phyloP scores from a whole-genome alignment of 768 basidiomycete genomes.

The Hirschioporus abietinus region DNA sequence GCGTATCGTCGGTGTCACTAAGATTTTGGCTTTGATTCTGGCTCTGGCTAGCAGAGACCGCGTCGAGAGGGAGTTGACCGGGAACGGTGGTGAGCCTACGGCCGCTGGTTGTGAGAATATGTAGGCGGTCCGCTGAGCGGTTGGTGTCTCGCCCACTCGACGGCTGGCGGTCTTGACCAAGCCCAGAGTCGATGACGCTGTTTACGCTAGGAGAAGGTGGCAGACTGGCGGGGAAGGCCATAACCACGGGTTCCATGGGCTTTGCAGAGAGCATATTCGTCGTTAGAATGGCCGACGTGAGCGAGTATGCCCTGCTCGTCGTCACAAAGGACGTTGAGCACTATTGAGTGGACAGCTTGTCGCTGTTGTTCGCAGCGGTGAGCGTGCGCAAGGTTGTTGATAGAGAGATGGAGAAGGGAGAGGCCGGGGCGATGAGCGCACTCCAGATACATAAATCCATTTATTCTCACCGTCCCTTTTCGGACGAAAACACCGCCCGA shows the following conservation, averaged over 20 bases:
- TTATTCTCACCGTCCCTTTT: neutral
- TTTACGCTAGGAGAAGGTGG: slow-evolving; percentile 11
- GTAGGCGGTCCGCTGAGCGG: slow-evolving; percentile 1
- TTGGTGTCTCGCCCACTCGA: neutral
- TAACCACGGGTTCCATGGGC: slow-evolving; percentile 29
- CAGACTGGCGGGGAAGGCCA: slow-evolving; percentile 13
- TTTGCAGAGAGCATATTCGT: slow-evolving; percentile 31
- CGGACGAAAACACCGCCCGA: neutral
- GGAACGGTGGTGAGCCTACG: slow-evolving; percentile 15
- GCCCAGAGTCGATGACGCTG: slow-evolving; percentile 16
- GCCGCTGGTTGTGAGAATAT: slow-evolving; percentile 6
- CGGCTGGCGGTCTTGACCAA: slow-evolving; percentile 7
- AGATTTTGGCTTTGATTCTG: neutral
- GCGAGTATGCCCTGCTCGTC: slow-evolving; percentile 3
- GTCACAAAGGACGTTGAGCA: neutral
- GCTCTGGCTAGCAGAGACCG: slow-evolving; percentile 14
- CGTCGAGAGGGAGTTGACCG: slow-evolving; percentile 19
- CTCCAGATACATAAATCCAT: slow-evolving; percentile 1
- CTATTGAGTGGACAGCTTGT: neutral
- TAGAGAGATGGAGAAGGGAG: slow-evolving; percentile 5
- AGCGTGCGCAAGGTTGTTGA: neutral
- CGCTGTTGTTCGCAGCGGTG: neutral
- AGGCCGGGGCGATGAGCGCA: neutral
- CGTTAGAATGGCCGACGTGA: slow-evolving; percentile 9
- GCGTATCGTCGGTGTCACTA: neutral